Conservation (phyloP, 1,139 yeast genomes). For the Pichia sp. region DNA sequence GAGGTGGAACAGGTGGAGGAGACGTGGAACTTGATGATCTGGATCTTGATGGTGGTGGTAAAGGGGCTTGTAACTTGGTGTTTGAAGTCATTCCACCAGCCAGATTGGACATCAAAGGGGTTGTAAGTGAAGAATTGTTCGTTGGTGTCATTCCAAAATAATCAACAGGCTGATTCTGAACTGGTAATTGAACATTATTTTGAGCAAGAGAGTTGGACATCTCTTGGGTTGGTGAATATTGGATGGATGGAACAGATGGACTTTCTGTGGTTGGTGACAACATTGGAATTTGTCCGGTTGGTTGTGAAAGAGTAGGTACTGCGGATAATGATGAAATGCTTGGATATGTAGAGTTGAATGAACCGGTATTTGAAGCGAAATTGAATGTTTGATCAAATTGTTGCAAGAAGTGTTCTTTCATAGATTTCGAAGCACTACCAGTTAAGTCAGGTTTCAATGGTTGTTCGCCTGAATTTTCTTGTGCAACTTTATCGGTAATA, state of each 20-base stretch:
- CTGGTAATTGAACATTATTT: neutral
- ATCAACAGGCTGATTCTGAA: neutral
- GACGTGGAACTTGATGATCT: slow-evolving; percentile 10
- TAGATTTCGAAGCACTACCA: slow-evolving; percentile 32
- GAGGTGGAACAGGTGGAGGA: slow-evolving; percentile 33
- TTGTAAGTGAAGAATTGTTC: neutral
- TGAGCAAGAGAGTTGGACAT: neutral
- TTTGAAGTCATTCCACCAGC: neutral
- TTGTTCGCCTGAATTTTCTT: slow-evolving; percentile 13
- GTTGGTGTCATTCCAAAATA: slow-evolving; percentile 20
- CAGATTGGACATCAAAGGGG: neutral
- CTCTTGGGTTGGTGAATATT: neutral
- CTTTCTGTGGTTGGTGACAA: neutral
- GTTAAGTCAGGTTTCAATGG: slow-evolving; percentile 34
- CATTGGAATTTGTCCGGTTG: neutral
- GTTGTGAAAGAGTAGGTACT: neutral
- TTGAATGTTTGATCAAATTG: slow-evolving; percentile 28
- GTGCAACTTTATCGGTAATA: slow-evolving; percentile 16
- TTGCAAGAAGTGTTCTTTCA: slow-evolving; percentile 42
- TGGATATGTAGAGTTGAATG: slow-evolving; percentile 6
- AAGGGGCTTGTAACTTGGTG: slow-evolving; percentile 24
- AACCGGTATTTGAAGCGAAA: slow-evolving; percentile 2
- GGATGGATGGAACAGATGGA: neutral
- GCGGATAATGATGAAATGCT: slow-evolving; percentile 16
- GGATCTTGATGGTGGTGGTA: slow-evolving; percentile 21